Base-by-base conservation (phyloP, 2,329 filamentous ascomycete species). In the Colletotrichum tropicicola region DNA sequence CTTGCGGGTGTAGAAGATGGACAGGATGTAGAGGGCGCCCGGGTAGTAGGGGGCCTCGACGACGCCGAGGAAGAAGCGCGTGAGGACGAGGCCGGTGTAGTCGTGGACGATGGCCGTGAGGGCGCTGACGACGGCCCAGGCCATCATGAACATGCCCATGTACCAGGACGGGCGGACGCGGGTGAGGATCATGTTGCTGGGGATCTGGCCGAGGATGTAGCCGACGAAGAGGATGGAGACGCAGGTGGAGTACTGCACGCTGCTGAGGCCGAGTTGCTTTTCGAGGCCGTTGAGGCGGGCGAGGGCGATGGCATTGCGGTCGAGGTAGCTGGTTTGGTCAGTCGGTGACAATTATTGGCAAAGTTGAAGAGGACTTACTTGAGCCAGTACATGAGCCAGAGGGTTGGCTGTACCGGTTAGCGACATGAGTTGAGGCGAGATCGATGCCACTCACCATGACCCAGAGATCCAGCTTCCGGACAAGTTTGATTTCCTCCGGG, bases 1-100 rank as follows among this genome's bases (percentile, higher is more conserved):
- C 68, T 85, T 82, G 21, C 83, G 75, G 2, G 83, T 87, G 72
- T 88, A 88, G 73, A 84, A 88, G 30, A 84, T 81, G 1, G 81
- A 82, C 4, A 87, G 74, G 37, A 86, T 79, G 43, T 75, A 76
- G 3, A 76, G 53, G 2, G 70, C 74, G 19, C 77, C 74, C 0
- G 73, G 74, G 55, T 76, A 78, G 30, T 78, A 77, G 0, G 78
- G 77, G 1, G 79, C 78, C 53, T 82, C 80, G 0, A 77, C 76
- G 0, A 83, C 68, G 1, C 80, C 37, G 0, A 79, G 72, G 43
- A 79, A 77, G 71, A 80, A 79, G n/a, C 78, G 73, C 2, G 72
- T 74, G 3, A 70, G 72, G 0, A 83, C 71, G 15, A 83, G 76
- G 0, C 77, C 80, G 0, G 69, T 73, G 57, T 81, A 83, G 39